Evolutionary conservation across 306 rosid genomes (phyloP).

Genomic region (Lithocarpus polystachyus): DNA sequence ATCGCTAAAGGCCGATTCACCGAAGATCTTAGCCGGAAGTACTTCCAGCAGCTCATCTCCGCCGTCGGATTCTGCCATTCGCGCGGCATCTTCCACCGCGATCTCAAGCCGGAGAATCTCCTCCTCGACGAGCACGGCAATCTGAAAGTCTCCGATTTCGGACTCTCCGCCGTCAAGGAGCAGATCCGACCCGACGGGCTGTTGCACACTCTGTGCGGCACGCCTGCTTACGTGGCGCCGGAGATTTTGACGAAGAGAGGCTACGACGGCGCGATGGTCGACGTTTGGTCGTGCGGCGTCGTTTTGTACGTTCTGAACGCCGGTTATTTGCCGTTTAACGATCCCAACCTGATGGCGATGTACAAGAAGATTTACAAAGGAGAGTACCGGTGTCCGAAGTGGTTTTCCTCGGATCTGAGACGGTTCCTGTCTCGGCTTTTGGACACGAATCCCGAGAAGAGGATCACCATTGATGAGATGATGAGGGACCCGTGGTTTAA

Average conservation of each 20-base stretch:
- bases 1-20: slow-evolving; percentile 46
- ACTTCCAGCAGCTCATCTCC: slow-evolving; percentile 60
- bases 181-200: slow-evolving; percentile 61
- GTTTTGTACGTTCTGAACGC: slow-evolving; percentile 57
- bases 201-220: slow-evolving; percentile 74
- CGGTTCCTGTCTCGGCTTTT: slow-evolving; percentile 48
- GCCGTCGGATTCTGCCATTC: slow-evolving; percentile 74
- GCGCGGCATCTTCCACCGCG: slow-evolving; percentile 71
- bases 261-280: slow-evolving; percentile 70
- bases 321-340: slow-evolving; percentile 73
- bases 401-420: slow-evolving; percentile 55
- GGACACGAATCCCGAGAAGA: slow-evolving; percentile 52
- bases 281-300: slow-evolving; percentile 73
- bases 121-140: slow-evolving; percentile 50
- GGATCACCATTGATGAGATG: slow-evolving; percentile 63
- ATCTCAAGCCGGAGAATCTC: slow-evolving; percentile 66
- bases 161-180: slow-evolving; percentile 55
- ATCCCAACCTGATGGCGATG: slow-evolving; percentile 67
- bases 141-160: slow-evolving; percentile 68
- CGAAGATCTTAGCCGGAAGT: slow-evolving; percentile 47
- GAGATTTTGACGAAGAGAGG: slow-evolving; percentile 70
- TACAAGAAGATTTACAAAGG: slow-evolving; percentile 73
- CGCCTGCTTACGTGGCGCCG: slow-evolving; percentile 88
- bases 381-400: slow-evolving; percentile 61
- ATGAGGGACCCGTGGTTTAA: slow-evolving; percentile 57